These are phyloP conservation scores for Cercospora beticola DNA, from an alignment of 2,329 filamentous ascomycete genomes.

Conservation along the genomic window DNA sequence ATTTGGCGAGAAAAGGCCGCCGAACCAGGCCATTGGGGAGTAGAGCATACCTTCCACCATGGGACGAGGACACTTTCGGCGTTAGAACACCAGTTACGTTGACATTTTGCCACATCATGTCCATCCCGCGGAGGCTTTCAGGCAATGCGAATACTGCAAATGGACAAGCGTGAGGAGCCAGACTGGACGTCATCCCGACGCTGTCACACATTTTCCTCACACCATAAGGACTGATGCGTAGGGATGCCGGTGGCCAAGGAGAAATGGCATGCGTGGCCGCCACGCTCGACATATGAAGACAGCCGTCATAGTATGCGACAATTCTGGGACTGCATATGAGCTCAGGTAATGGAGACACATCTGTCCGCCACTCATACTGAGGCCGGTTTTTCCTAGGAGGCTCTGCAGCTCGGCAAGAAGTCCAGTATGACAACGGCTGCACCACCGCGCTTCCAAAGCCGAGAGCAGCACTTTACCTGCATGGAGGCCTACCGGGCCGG, in stretches of 20 bases:
- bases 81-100: background rate
- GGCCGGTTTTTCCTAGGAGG: background rate
- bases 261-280: background rate
- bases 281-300: background rate
- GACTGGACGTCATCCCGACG: background rate
- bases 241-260: background rate
- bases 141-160: background rate
- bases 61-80: background rate
- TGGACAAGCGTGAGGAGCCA: background rate
- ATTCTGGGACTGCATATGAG: background rate
- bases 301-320: background rate
- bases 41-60: background rate
- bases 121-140: background rate
- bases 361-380: background rate
- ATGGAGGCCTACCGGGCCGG: background rate
- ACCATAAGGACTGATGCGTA: background rate
- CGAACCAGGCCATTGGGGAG: background rate
- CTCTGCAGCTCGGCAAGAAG: background rate
- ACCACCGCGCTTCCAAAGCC: background rate
- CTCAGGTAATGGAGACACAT: background rate
- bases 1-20: background rate
- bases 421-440: background rate
- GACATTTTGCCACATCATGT: background rate
- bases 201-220: background rate
- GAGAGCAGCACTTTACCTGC: background rate